phyloP scores from a whole-genome alignment of 2,329 filamentous ascomycete species.

The Neopestalotiopsis sp. region DNA sequence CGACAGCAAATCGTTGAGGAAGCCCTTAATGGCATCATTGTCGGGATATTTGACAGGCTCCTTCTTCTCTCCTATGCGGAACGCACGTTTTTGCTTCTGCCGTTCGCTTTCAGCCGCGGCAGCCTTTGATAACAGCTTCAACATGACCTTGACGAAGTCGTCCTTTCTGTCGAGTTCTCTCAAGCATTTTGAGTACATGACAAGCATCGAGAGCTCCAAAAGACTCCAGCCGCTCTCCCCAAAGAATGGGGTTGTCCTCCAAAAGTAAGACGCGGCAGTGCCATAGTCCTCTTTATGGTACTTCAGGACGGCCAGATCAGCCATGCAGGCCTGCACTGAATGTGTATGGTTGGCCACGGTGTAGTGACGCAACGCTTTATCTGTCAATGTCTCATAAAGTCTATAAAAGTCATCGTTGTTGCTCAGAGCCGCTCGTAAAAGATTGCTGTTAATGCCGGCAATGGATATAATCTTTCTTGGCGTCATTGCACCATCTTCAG shows the following conservation, averaged over 20 bases:
- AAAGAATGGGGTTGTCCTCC: constrained; percentile 79
- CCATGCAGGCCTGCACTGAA: constrained; percentile 76
- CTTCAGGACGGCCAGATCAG: constrained; percentile 86
- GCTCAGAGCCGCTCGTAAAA: constrained; percentile 65
- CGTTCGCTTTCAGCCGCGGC: constrained; percentile 59
- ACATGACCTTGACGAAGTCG: constrained; percentile 77
- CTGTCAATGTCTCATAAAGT: constrained; percentile 78
- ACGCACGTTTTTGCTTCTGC: constrained; percentile 43
- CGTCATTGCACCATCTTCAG: constrained; percentile 13
- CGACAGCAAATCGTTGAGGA: constrained; percentile 52
- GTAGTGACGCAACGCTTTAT: constrained; percentile 83
- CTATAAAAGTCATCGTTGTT: constrained; percentile 68
- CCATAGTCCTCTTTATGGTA: constrained; percentile 76
- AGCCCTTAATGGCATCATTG: constrained; percentile 48
- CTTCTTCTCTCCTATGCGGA: constrained; percentile 40
- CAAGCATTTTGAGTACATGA: constrained; percentile 84
- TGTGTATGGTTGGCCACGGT: constrained; percentile 78
- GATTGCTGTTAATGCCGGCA: constrained; percentile 57
- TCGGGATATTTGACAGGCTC: constrained; percentile 35
- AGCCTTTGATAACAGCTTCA: constrained; percentile 75
- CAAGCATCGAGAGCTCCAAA: constrained; percentile 81
- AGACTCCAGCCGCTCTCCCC: constrained; percentile 78
- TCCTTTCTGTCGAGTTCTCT: constrained; percentile 76
- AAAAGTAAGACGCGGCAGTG: constrained; percentile 78
- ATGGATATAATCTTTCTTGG: constrained; percentile 25